phyloP scores from a whole-genome alignment of 768 basidiomycete species.

The Naematelia aurantialba region DNA sequence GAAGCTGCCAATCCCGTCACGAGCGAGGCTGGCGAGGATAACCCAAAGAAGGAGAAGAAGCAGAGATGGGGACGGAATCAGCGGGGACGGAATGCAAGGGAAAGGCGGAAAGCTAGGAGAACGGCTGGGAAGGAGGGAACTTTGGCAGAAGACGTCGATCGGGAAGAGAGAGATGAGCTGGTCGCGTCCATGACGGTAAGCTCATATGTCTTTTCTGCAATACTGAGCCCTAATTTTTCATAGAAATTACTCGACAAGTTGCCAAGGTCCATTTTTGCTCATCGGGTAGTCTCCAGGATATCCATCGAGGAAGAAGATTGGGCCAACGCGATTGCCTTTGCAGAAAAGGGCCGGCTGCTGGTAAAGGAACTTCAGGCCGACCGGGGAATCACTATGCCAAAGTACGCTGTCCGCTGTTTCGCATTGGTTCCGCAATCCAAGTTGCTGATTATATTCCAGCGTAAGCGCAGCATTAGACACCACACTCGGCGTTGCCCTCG shows the following conservation, averaged over 20 bases:
- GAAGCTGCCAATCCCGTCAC: slow-evolving; percentile 35
- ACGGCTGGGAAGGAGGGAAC: slow-evolving; percentile 34
- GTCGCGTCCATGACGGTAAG: slow-evolving; percentile 64
- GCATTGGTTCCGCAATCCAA: too few species aligned
- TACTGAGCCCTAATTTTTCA: too few species aligned
- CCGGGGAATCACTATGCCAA: slow-evolving; percentile 57
- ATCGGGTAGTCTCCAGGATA: slow-evolving; percentile 63
- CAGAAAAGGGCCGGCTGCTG: slow-evolving; percentile 67
- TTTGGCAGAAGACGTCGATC: slow-evolving; percentile 39
- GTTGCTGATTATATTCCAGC: slow-evolving; percentile 13
- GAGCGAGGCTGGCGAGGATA: slow-evolving; percentile 1
- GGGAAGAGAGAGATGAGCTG: slow-evolving; percentile 58
- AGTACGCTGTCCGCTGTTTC: slow-evolving; percentile 52
- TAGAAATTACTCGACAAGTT: slow-evolving; percentile 47
- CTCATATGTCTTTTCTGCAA: too few species aligned
- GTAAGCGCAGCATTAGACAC: slow-evolving; percentile 60
- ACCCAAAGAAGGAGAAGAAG: slow-evolving; percentile 16
- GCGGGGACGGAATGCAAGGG: slow-evolving; percentile 31
- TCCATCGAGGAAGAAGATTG: slow-evolving; percentile 71
- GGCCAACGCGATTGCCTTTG: slow-evolving; percentile 64
- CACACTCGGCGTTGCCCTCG: slow-evolving; percentile 68
- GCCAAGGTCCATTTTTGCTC: slow-evolving; percentile 63
- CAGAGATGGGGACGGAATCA: slow-evolving; percentile 10
- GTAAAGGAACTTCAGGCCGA: slow-evolving; percentile 59
- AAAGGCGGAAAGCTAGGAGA: slow-evolving; percentile 34